These are phyloP conservation scores for Dioszegia crocea DNA, from an alignment of 768 basidiomycete species.

Conservation along the genomic window DNA sequence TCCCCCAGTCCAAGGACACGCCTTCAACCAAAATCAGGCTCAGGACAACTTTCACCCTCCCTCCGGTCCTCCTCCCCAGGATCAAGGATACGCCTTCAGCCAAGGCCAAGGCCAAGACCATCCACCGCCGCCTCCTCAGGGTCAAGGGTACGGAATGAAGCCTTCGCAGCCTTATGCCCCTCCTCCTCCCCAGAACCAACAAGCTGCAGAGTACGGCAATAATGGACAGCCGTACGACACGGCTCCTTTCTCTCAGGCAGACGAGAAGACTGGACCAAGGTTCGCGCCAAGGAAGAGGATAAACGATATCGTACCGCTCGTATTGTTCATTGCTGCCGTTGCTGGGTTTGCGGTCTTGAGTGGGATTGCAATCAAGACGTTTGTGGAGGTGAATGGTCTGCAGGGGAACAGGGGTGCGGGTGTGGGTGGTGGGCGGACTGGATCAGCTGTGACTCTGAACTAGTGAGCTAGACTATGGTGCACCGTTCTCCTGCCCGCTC, in stretches of 20 bases:
- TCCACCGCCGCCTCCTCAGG: not conserved
- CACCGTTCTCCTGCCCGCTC: not conserved
- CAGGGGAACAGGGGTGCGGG: slow-evolving; percentile 61
- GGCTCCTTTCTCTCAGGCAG: slow-evolving; percentile 38
- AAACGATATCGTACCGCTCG: slow-evolving; percentile 68
- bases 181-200: slow-evolving; percentile 3
- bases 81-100: not conserved
- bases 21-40: not conserved
- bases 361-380: slow-evolving; percentile 62
- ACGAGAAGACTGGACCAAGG: slow-evolving; percentile 45
- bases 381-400: slow-evolving; percentile 62
- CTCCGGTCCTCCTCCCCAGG: not conserved
- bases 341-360: slow-evolving; percentile 67
- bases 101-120: not conserved
- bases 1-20: not conserved
- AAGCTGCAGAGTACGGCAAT: slow-evolving; percentile 8
- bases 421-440: slow-evolving; percentile 50
- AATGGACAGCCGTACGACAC: slow-evolving; percentile 18
- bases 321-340: slow-evolving; percentile 70
- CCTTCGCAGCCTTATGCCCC: slow-evolving; percentile 40
- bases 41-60: not conserved
- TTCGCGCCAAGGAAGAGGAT: slow-evolving; percentile 59
- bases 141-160: slow-evolving; percentile 27
- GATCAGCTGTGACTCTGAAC: slow-evolving; percentile 64
- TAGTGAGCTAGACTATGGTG: slow-evolving; percentile 54